Conservation (phyloP, 176 grass and related monocot genomes). For the Luzula sylvatica region DNA sequence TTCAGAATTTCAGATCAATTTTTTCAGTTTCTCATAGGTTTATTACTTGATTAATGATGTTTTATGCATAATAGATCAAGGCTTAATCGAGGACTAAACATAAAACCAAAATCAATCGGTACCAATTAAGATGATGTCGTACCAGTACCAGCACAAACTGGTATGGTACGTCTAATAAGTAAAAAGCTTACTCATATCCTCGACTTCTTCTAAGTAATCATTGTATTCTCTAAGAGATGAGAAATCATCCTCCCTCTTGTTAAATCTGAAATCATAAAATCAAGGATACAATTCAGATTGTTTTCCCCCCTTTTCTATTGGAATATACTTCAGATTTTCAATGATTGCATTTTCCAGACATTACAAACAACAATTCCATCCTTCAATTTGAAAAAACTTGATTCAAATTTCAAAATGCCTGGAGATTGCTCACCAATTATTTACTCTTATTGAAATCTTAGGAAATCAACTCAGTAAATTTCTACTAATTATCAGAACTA, state of each 20-base stretch:
- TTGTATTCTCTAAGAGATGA: constrained; percentile 75
- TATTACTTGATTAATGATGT: not conserved
- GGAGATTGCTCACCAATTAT: too few relatives aligned
- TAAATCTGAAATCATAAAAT: constrained; percentile 44
- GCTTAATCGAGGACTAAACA: not conserved
- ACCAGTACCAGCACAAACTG: not conserved
- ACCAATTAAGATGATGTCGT: not conserved
- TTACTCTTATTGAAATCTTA: too few relatives aligned
- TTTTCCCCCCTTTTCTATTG: too few relatives aligned
- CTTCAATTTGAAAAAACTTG: too few relatives aligned
- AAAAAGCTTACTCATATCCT: constrained; percentile 74
- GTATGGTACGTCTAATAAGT: not conserved
- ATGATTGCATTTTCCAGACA: too few relatives aligned
- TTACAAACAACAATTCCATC: too few relatives aligned
- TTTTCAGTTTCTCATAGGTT: not conserved
- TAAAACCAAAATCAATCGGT: not conserved
- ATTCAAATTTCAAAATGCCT: too few relatives aligned
- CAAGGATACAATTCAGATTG: not conserved
- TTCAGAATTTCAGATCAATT: not conserved
- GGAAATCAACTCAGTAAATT: not conserved
- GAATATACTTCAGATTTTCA: too few relatives aligned
- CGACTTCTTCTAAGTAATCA: constrained; percentile 92
- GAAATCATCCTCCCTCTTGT: constrained; percentile 78
- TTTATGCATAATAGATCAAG: not conserved
- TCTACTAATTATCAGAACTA: not conserved